These are phyloP conservation scores for Zoysia japonica DNA, from an alignment of 176 grass and related monocot genomes.

Conservation along the genomic window DNA sequence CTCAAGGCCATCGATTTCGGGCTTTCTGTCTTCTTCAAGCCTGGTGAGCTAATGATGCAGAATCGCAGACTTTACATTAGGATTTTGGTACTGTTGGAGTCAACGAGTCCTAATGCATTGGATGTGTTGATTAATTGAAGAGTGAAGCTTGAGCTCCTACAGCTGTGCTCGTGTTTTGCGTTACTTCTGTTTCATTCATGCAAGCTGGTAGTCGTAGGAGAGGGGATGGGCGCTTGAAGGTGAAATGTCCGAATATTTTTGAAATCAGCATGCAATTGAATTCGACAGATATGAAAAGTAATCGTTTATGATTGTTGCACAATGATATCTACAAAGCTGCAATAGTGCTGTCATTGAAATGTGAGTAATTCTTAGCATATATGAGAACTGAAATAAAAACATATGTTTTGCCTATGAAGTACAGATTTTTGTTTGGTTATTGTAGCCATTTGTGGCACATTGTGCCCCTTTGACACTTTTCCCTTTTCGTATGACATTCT, in stretches of 20 bases:
- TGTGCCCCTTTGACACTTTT: no score
- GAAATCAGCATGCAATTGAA: no score
- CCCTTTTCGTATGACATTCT: constrained; percentile 4
- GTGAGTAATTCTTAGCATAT: neutral
- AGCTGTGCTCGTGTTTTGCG: neutral
- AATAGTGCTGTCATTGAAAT: no score
- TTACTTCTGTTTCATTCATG: constrained; percentile 2
- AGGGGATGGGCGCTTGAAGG: neutral
- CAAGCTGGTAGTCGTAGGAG: neutral
- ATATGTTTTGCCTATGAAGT: neutral
- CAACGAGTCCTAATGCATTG: constrained; percentile 9
- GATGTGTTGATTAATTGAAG: neutral
- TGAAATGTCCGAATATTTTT: no score
- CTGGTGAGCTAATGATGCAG: constrained; percentile 44
- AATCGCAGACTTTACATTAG: neutral
- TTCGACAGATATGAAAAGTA: no score
- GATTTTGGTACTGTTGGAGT: neutral
- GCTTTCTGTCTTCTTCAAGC: constrained; percentile 98
- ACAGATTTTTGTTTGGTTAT: neutral
- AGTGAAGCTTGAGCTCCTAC: constrained; percentile 33
- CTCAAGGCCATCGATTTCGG: constrained; percentile 99
- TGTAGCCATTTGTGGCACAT: neutral
- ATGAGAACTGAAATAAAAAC: neutral
- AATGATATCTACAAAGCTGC: neutral
- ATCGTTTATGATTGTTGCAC: neutral